Evolutionary conservation across 441 rosid species (phyloP).

Genomic region (Hura crepitans): DNA sequence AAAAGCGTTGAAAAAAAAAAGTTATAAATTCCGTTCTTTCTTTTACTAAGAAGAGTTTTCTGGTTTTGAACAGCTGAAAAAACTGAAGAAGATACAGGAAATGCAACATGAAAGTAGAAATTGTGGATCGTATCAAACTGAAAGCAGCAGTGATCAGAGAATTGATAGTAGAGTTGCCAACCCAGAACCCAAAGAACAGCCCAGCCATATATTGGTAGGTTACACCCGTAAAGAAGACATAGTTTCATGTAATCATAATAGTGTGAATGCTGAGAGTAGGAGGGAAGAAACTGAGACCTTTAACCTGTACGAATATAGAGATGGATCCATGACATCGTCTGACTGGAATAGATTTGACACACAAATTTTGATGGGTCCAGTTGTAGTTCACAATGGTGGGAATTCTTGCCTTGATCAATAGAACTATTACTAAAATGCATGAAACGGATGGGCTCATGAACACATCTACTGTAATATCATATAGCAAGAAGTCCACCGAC

Average conservation of each 20-base stretch:
- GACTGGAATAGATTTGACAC: conserved; percentile 17
- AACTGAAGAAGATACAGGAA: conserved; percentile 7
- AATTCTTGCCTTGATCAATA: conserved; percentile 10
- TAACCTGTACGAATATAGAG: neutral
- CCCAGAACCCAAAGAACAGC: conserved; percentile 8
- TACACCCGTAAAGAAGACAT: neutral
- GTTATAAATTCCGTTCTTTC: neutral
- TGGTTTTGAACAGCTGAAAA: conserved; percentile 19
- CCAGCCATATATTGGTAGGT: neutral
- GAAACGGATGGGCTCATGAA: conserved; percentile 1
- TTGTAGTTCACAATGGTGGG: conserved; percentile 23
- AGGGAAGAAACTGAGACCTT: conserved; percentile 12
- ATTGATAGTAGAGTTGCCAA: neutral
- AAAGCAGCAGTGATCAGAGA: conserved; percentile 8
- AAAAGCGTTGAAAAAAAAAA: neutral
- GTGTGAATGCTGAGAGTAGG: neutral
- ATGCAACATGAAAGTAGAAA: conserved; percentile 7
- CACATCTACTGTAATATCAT: neutral
- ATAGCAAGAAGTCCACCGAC: neutral
- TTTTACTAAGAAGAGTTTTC: neutral
- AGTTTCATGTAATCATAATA: conserved; percentile 6
- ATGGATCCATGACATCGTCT: conserved; percentile 3
- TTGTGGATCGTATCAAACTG: neutral
- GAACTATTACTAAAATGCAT: neutral
- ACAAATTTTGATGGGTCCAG: conserved; percentile 9